Base-by-base conservation (phyloP, 306 rosid genomes). In the Macrotyloma uniflorum region DNA sequence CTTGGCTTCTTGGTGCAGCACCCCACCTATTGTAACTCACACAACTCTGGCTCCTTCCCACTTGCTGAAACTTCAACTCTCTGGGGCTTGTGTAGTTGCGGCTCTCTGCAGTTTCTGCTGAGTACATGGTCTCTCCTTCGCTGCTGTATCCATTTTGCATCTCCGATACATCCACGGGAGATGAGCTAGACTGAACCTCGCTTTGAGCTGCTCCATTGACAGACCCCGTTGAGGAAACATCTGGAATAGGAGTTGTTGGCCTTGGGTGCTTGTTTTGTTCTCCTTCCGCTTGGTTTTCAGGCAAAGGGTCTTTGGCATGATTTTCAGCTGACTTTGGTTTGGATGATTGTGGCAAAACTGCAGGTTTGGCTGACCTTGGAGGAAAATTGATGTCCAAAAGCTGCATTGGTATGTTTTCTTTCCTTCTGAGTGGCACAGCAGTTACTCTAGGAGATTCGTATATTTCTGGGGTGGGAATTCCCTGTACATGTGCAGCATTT, bases 111-210 rank as follows among this genome's bases (percentile, higher is more conserved):
- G 99, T 96, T 82, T 96, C 99, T 0, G 99, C 99, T 8, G 99
- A 96, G 83, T 96, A 96, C 99, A 96, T 93, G 0, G 99, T 96
- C 90, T 96, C 98, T 74, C 89, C 98, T 83, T 96, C 99, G 0
- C 97, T 93, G 79, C 96, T 88, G 20, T 90, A 90, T 38, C 85
- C 97, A 28, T 91, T 82, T 46, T 84, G 97, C 92, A 89, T 78
- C 70, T 80, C 85, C 4, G 84, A 70, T 70, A 77, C 87, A 35
- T 88, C 90, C 0, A 81, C 50, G 0, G 91, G 98, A 38, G 94
- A 89, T 5, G 97, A 87, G 81, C 96, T 88, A 65, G 97, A 93
- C 77, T 85, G 96, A 70, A 90, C 93, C 83, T 88, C 98, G 7
- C 96, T 91, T 50, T 63, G 90, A 8, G 81, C 97, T 66, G 82